A percentile compares a stretch with the other conserved stretches of the same genome.
These are phyloP conservation scores for Corchorus capsularis DNA, from an alignment of 345 rosid genomes.

Conservation along the genomic window DNA sequence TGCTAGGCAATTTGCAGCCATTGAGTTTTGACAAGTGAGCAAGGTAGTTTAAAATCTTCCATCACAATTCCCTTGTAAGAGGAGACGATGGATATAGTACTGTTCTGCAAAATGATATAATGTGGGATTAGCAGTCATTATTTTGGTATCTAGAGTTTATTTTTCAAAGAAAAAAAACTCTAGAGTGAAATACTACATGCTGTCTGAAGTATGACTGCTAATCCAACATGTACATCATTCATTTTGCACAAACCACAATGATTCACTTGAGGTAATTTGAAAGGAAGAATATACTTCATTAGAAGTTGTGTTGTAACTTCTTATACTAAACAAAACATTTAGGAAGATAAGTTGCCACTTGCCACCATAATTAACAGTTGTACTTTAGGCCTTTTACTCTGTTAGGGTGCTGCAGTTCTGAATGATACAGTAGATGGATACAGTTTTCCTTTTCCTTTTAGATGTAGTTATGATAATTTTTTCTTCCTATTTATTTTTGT, in stretches of 20 bases:
- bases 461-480: background rate
- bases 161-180: no score
- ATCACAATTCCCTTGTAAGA: background rate
- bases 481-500: background rate
- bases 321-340: background rate
- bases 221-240: no score
- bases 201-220: no score
- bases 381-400: background rate
- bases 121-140: background rate
- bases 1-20: background rate
- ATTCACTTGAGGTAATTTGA: slow-evolving; percentile 9
- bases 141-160: background rate
- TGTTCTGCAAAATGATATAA: background rate
- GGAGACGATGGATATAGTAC: background rate
- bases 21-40: slow-evolving; percentile 1
- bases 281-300: background rate
- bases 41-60: background rate
- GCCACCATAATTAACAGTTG: background rate
- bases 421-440: background rate
- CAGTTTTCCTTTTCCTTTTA: slow-evolving; percentile 16
- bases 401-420: slow-evolving; percentile 8
- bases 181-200: no score
- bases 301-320: background rate
- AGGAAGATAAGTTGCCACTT: background rate
- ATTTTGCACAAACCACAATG: background rate